These are phyloP conservation scores for Fusarium acutatum DNA, from an alignment of 2,329 filamentous ascomycete genomes.

Conservation along the genomic window DNA sequence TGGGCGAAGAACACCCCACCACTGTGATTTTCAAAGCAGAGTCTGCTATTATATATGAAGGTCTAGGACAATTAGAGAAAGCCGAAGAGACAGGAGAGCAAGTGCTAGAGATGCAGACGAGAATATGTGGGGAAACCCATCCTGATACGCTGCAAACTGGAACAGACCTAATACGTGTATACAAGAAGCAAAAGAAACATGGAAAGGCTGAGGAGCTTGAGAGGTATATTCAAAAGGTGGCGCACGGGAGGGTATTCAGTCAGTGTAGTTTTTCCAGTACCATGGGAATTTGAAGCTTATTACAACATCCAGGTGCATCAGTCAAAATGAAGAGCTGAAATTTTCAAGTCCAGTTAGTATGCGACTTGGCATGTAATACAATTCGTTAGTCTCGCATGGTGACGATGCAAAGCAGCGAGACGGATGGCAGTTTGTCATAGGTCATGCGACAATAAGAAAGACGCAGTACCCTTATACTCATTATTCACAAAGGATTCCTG, in stretches of 20 bases:
- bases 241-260: accelerated
- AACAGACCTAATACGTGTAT: accelerated
- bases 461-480: background rate
- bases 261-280: accelerated
- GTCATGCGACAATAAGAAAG: background rate
- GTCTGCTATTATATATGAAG: accelerated
- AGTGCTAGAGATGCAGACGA: background rate
- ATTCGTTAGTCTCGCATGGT: accelerated
- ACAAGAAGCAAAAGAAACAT: background rate
- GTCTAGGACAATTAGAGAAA: accelerated
- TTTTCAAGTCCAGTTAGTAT: accelerated
- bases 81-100: background rate
- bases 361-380: accelerated
- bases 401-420: background rate
- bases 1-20: accelerated
- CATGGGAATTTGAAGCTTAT: accelerated
- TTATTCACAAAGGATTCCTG: background rate
- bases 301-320: background rate
- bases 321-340: accelerated
- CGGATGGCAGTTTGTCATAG: accelerated
- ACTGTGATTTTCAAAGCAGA: accelerated
- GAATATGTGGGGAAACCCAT: background rate
- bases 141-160: accelerated
- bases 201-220: background rate
- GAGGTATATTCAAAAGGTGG: background rate